phyloP scores from a whole-genome alignment of 768 basidiomycete genomes.

The Lactifluus volemus region DNA sequence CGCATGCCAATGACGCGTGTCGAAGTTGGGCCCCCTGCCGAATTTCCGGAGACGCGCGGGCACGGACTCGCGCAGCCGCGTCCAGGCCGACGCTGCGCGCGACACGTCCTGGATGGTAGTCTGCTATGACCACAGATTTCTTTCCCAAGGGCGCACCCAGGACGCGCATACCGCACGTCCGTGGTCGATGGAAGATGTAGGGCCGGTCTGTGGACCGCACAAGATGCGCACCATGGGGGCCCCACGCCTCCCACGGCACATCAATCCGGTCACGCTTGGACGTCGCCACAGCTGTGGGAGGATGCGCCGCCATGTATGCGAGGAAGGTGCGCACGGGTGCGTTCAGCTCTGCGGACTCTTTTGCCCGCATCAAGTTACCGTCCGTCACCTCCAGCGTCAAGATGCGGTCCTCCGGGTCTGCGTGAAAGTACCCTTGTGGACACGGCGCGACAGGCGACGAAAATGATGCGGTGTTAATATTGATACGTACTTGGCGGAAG shows the following conservation, averaged over 20 bases:
- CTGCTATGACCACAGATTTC: not conserved
- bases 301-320: slow-evolving; percentile 1
- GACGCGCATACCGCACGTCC: slow-evolving; percentile 9
- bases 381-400: slow-evolving; percentile 5
- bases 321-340: slow-evolving; percentile 8
- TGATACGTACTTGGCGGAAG: not conserved
- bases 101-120: slow-evolving; percentile 8
- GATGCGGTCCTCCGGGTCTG: slow-evolving; percentile 7
- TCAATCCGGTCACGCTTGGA: not conserved
- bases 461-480: slow-evolving; percentile 4
- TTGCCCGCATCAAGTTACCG: slow-evolving; percentile 3
- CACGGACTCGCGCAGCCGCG: not conserved
- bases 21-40: not conserved
- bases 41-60: not conserved
- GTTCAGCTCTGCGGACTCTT: not conserved
- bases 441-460: not conserved
- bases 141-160: not conserved
- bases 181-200: slow-evolving; percentile 3
- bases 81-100: not conserved
- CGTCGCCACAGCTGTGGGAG: not conserved
- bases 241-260: slow-evolving; percentile 12
- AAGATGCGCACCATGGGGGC: slow-evolving; percentile 4
- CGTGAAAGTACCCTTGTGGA: slow-evolving; percentile 1
- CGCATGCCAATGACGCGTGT: not conserved
- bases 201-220: not conserved